Percentiles rank a stretch among this genome's conserved stretches.
These are phyloP conservation scores for Dictyostelium brefeldianum DNA, from an alignment of 78 protist genomes.

Conservation along the genomic window DNA sequence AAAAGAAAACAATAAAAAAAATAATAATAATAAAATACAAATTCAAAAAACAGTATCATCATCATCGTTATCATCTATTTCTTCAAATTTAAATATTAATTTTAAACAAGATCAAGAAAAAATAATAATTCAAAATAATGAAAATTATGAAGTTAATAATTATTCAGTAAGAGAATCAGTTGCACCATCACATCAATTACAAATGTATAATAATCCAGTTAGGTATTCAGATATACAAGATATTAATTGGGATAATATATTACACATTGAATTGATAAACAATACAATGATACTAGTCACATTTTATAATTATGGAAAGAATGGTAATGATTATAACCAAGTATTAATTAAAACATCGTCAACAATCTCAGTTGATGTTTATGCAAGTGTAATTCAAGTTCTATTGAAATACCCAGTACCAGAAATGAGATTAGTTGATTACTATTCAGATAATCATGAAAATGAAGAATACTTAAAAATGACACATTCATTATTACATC, in stretches of 20 bases:
- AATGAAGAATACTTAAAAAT: conserved; percentile 17
- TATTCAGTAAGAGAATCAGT: too few species aligned
- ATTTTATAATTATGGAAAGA: neutral
- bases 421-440: conserved; percentile 38
- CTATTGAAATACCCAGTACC: conserved; percentile 40
- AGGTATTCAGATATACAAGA: conserved; percentile 4
- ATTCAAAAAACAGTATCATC: neutral
- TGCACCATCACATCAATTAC: neutral
- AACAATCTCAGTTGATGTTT: conserved; percentile 17
- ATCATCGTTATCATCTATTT: neutral
- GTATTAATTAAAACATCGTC: conserved; percentile 22
- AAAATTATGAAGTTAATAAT: neutral
- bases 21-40: neutral
- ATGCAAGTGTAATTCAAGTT: conserved; percentile 11
- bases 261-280: neutral
- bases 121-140: conserved; percentile 3
- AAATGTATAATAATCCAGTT: too few species aligned
- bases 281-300: neutral
- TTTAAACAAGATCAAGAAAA: neutral
- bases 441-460: neutral
- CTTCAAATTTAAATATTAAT: neutral
- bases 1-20: neutral
- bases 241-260: neutral
- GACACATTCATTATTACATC: conserved; percentile 5
- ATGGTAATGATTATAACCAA: neutral